Base-by-base conservation (phyloP, 495 filamentous ascomycete species). In the Aspergillus carlsbadensis region DNA sequence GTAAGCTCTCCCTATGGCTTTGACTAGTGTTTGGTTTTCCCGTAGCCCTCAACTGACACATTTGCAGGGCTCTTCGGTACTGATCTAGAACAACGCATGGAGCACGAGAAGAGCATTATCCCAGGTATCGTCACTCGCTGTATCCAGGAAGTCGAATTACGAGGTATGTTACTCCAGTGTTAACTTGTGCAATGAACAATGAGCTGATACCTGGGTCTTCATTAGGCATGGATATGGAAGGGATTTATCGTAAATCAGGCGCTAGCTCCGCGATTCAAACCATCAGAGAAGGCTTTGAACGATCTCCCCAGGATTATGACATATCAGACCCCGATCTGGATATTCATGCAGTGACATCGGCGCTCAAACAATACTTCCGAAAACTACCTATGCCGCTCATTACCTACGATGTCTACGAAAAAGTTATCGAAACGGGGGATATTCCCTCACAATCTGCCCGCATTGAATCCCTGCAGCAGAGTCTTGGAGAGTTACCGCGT, bases 231-330 rank as follows among this genome's bases (percentile, higher is more conserved):
- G 92, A 98, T 65, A 82, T 95, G 67, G 93, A 98, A 73, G 95
- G 95, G 48, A 96, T 99, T 60, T 99, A 99, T 77, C 86, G 95
- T 58, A 99, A 99, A 78, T 93, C 91, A 31, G 95, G 95, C 46
- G 93, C 92, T 62, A 87, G 87, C 52, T 87, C 87, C 2, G 89
- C 91, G 58, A 87, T 95, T 69, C 94, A 96, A 67, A 76, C 78
- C 40, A 90, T 99, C 57, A 86, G 90, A 57, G 89, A 92, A 57
- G 89, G 92, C 33, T 97, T 99, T 65, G 93, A 99, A 64, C 85
- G 84, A 63, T 85, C 75, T 56, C 75, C 72, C 8, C 72, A 70
- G 24, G 84, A 89, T 57, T 93, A 82, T 62, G 94, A 98, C 65
- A 94, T 99, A 56, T 93, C 90, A 2, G 94, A 98, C 63, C 90